Base-by-base conservation (phyloP, 108 stramenopile genomes). In the Cyclotella choctawhatcheeana region DNA sequence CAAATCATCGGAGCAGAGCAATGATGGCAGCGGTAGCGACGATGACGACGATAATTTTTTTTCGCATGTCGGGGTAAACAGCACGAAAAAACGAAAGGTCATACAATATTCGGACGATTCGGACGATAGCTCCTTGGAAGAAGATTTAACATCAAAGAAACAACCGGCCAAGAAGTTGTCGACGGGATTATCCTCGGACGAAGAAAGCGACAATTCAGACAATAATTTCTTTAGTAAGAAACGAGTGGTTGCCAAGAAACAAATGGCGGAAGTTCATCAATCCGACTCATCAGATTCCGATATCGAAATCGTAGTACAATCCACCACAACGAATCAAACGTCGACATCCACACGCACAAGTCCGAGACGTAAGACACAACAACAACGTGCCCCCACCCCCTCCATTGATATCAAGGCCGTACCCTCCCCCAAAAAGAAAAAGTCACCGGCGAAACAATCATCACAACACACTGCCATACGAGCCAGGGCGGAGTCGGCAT, bases 171-270 rank as follows among this genome's bases (percentile, higher is more conserved):
- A 60, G 40, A 40, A 22, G 22, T 22, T 0, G 6, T 21, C 67
- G 13, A 35, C 24, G 12, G 24, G 52, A n/a, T 58, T 51, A 22
- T 59, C 58, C 22, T n/a, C n/a, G n/a, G n/a, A n/a, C n/a, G n/a
- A n/a, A n/a, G 69, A 71, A 16, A 48, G 29, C 24, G 58, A 71
- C 21, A 71, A 60, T 51, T 71, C 69, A 2, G 68, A 69, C 35
- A 48, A 69, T 58, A 10, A 21, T 31, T 47, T 30, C 12, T 58
- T 69, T 47, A 32, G 45, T 5, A 27, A 0, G 3, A 68, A n/a
- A n/a, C n/a, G n/a, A n/a, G n/a, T n/a, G n/a, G n/a, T n/a, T 14
- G 18, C 50, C 16, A 34, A 30, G 31, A 58, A 8, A 26, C 33
- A 21, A 22, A 22, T 0, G 29, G 30, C 8, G 55, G 30, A 17